phyloP scores from a whole-genome alignment of 208 protist species.

The Leishmania tropica region DNA sequence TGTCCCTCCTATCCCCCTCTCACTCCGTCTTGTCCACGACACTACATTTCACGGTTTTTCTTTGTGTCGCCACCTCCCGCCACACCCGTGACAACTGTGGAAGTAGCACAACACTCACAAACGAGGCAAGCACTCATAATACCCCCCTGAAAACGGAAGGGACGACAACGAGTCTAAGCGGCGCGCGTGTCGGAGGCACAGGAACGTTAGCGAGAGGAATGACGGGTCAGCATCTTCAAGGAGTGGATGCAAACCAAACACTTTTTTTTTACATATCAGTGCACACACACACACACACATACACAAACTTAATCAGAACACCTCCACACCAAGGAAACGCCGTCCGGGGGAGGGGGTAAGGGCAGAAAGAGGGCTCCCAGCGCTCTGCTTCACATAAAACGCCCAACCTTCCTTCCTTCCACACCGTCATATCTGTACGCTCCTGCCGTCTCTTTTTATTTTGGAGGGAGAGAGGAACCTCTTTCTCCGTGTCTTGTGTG shows the following conservation, averaged over 20 bases:
- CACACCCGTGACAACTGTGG: neutral
- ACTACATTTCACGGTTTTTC: neutral
- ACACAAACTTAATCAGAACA: neutral
- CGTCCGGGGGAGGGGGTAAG: neutral
- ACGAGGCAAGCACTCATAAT: neutral
- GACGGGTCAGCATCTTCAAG: neutral
- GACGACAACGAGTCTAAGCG: neutral
- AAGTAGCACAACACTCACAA: neutral
- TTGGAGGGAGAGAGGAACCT: neutral
- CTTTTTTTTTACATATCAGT: too few relatives aligned
- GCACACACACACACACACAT: neutral
- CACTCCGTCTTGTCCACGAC: neutral
- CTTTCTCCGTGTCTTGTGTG: neutral
- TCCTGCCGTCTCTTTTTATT: neutral
- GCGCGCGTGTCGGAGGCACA: too few relatives aligned
- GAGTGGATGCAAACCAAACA: neutral
- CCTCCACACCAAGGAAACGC: neutral
- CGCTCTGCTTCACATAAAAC: neutral
- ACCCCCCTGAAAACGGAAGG: neutral
- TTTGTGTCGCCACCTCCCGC: neutral
- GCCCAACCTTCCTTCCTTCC: neutral
- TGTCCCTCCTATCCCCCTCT: neutral
- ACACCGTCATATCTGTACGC: neutral
- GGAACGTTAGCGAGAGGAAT: neutral
- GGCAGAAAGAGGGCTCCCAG: neutral